A percentile compares a stretch with the other conserved stretches of the same genome.
Conservation (phyloP, 2,329 filamentous ascomycete genomes). For the Venturia nashicola region DNA sequence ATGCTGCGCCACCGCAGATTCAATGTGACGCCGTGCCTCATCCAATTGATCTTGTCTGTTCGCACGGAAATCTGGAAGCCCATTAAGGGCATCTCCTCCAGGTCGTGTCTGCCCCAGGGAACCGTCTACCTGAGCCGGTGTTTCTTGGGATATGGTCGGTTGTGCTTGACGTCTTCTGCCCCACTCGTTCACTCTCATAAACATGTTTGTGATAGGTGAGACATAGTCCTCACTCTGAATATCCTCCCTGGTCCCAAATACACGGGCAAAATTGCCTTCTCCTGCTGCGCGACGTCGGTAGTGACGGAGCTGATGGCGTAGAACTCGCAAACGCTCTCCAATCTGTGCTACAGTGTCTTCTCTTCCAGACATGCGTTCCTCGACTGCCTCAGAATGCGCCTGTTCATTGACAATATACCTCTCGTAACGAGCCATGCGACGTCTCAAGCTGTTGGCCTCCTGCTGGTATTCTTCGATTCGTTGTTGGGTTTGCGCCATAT, state of each 20-base stretch:
- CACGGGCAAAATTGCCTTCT: constrained; percentile 15
- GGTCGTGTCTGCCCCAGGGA: background rate
- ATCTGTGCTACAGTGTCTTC: background rate
- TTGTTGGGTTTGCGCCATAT: background rate
- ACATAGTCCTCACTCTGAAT: constrained; percentile 34
- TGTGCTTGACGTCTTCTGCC: background rate
- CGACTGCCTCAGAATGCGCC: background rate
- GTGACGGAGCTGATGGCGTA: background rate
- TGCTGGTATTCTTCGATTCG: background rate
- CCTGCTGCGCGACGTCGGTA: background rate
- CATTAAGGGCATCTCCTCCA: background rate
- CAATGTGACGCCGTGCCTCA: too few species aligned
- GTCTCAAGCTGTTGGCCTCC: background rate
- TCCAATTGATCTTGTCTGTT: too few species aligned
- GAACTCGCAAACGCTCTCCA: background rate
- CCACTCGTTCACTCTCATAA: constrained; percentile 13
- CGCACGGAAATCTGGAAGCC: background rate
- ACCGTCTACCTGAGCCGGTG: background rate
- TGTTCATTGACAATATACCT: background rate
- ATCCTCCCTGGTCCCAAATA: constrained; percentile 36
- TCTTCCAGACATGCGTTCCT: background rate
- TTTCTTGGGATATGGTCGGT: background rate
- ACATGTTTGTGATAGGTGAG: constrained; percentile 36
- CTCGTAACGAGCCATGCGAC: background rate
- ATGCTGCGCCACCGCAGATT: too few species aligned